Evolutionary conservation across 148 eudicot species (phyloP), one percentile per base, ranked within the genome.

Genomic region (Selenicereus undatus): DNA sequence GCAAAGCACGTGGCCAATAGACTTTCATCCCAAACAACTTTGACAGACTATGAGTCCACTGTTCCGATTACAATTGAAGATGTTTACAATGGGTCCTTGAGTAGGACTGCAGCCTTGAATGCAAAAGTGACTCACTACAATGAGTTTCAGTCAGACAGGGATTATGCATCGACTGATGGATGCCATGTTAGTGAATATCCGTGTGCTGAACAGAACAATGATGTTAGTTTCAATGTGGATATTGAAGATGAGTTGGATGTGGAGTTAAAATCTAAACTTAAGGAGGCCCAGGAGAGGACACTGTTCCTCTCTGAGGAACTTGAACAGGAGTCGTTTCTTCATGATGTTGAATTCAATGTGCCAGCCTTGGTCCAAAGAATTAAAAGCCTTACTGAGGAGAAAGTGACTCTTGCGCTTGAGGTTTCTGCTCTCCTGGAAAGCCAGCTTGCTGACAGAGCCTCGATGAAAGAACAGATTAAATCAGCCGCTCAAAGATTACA

Each of bases 1-100:
- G 98, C 99, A 81, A 95, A 91, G 83, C 92, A 88, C 88, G 97
- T 95, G 77, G 88, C 89, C 62, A 97, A 95, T 79, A 91, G 87
- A 82, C 95, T 95, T 94, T 73, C 95, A 87, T 78, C 82, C 86
- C 3, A 81, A 73, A 64, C 83, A 79, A 87, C 84, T 83, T 84
- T 80, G 36, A 88, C 86, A 78, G 91, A 88, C 73, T 82, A 80
- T 78, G 97, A 89, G 45, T 80, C 89, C 56, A 90, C 85, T 81
- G 82, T 76, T 56, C 98, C 97, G 36, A 92, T 92, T 80, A 92
- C 97, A 58, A 84, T 95, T 56, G 97, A 90, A 82, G 97, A 95
- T 86, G 79, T 95, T 39, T 93, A 93, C 80, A 81, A 84, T 51
- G 83, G 85, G 71, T 85, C 90, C 3, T 62, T 87, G 52, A 83